Evolutionary conservation across 2,329 filamentous ascomycete genomes (phyloP).

Genomic region (Ceratocystis colombiana): DNA sequence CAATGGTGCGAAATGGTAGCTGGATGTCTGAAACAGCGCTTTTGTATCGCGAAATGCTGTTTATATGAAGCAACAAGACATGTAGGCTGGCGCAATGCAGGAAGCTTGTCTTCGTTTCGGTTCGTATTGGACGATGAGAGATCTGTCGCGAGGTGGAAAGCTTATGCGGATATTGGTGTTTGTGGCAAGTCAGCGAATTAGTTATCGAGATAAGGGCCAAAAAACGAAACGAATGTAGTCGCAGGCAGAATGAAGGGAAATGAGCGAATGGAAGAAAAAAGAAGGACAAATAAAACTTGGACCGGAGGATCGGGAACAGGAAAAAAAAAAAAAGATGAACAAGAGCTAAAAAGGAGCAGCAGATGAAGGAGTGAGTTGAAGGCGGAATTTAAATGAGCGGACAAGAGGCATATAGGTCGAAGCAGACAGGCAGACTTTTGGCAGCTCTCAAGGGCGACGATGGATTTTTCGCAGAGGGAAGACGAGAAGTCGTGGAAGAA

Average conservation of each 20-base stretch:
- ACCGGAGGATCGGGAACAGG: background rate
- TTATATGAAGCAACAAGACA: conserved; percentile 2
- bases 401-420: conserved; percentile 2
- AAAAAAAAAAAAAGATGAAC: background rate
- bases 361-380: background rate
- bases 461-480: background rate
- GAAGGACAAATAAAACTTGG: conserved; percentile 4
- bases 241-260: background rate
- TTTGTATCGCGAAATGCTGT: conserved; percentile 4
- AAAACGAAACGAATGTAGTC: conserved; percentile 8
- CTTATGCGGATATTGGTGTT: background rate
- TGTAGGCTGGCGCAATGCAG: conserved; percentile 11
- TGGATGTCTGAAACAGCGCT: conserved; percentile 9
- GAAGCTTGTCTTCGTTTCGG: conserved; percentile 3
- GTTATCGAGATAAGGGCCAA: background rate
- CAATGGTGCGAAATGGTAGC: background rate
- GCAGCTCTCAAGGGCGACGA: background rate
- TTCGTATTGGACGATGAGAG: background rate
- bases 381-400: background rate
- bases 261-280: background rate
- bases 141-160: background rate
- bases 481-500: conserved; percentile 9
- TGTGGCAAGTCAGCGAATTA: background rate
- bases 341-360: too few relatives aligned
- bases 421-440: background rate